Evolutionary conservation across 108 stramenopile genomes (phyloP), one percentile per base, ranked within the genome.

Genomic region (Nannochloropsis oceanica): DNA sequence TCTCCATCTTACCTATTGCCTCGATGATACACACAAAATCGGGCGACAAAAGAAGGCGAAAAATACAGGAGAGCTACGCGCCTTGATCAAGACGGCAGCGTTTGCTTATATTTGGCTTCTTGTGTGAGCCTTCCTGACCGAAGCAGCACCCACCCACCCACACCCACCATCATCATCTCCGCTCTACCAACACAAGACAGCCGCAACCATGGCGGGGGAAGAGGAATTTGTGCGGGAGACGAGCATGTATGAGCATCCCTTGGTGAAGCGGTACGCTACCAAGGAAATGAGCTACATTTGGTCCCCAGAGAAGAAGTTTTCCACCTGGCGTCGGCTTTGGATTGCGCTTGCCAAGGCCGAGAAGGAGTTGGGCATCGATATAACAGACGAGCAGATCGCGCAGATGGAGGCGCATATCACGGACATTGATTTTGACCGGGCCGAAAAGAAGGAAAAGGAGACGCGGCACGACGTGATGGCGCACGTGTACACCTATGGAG

Each of bases 391-490:
- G 89, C 96, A 97, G 89, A 90, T 97, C 22, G 91, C 94, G 83
- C 93, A 95, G 84, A 96, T 97, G 95, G 43, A 86, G 91, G 86
- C 79, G 43, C 90, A 96, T 46, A 81, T 97, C 43, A 94, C 92
- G 91, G 93, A 97, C 86, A 91, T 99, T 84, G 96, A 99, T 91
- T 98, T 96, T 87, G 95, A 92, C 20, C 90, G 92, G 88, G 97
- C 98, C 18, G 95, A 89, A 13, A 89, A 95, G 85, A 97, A 96
- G 92, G 98, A 99, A 86, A 84, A 85, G 14, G 95, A 97, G 89
- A 96, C 97, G 89, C 95, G 97, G 87, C 98, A 99, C 92, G 98
- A 99, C 89, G 97, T 99, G 87, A 99, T 99, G 98, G 96, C 96
- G 25, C 97, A 98, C 87, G 96, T 99, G 42, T 96, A 99, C 91